These are phyloP conservation scores for Diaporthe velutina DNA, from an alignment of 2,329 filamentous ascomycete genomes.

Conservation along the genomic window DNA sequence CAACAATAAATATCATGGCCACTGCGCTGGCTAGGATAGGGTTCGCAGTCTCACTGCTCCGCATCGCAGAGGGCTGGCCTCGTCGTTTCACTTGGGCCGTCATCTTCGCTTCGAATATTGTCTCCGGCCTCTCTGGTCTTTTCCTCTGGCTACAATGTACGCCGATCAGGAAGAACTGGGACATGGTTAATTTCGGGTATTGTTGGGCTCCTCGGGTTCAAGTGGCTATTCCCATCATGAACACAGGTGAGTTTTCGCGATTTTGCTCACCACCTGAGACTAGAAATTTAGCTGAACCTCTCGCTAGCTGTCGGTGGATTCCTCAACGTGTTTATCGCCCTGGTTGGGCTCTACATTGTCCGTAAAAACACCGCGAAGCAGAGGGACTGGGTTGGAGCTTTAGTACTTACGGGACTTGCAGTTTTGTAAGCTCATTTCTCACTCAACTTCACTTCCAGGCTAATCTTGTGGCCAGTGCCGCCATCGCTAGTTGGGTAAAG, in stretches of 20 bases:
- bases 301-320: conserved; percentile 9
- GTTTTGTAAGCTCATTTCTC: neutral
- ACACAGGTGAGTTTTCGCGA: neutral
- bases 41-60: conserved; percentile 25
- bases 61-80: conserved; percentile 12
- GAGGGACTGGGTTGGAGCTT: conserved; percentile 24
- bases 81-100: conserved; percentile 13
- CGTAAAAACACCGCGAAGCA: conserved; percentile 3
- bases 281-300: neutral
- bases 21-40: conserved; percentile 13
- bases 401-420: conserved; percentile 2
- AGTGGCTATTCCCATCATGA: conserved; percentile 26
- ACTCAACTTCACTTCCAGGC: neutral
- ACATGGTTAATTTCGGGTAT: neutral
- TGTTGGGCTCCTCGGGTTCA: conserved; percentile 8
- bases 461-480: conserved; percentile 7
- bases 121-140: conserved; percentile 15
- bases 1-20: neutral
- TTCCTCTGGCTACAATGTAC: conserved; percentile 28
- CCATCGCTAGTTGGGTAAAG: conserved; percentile 19
- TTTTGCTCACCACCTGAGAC: neutral
- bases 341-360: conserved; percentile 20
- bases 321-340: neutral
- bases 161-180: conserved; percentile 29
- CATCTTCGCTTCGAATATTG: conserved; percentile 19